Conservation (phyloP, 495 filamentous ascomycete species). For the Rusavskia elegans region DNA sequence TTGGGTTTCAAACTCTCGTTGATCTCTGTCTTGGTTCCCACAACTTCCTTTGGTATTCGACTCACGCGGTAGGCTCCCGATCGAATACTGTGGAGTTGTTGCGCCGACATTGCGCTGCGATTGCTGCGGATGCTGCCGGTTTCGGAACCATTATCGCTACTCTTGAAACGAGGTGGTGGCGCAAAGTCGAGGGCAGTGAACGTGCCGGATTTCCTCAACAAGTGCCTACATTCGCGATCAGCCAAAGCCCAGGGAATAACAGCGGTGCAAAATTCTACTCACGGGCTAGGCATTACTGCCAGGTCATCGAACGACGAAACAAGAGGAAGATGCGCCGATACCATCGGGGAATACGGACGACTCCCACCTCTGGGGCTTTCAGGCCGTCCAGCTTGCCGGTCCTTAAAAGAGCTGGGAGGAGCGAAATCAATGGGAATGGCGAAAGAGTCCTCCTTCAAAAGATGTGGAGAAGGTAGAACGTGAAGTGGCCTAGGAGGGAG, state of each 20-base stretch:
- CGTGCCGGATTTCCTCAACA: conserved; percentile 74
- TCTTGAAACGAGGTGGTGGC: conserved; percentile 75
- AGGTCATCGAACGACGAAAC: conserved; percentile 80
- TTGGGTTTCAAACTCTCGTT: conserved; percentile 53
- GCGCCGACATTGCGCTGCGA: conserved; percentile 57
- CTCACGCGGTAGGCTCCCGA: conserved; percentile 82
- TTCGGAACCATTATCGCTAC: conserved; percentile 56
- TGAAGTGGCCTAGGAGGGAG: conserved; percentile 60
- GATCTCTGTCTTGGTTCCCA: conserved; percentile 67
- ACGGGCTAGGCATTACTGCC: conserved; percentile 73
- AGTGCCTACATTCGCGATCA: conserved; percentile 40
- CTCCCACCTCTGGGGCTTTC: conserved; percentile 67
- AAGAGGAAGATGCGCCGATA: conserved; percentile 59
- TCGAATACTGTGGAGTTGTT: conserved; percentile 63
- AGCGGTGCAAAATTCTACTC: conserved; percentile 31
- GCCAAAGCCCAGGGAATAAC: conserved; percentile 3
- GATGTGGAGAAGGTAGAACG: conserved; percentile 70
- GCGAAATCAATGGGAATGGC: conserved; percentile 73
- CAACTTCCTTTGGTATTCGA: conserved; percentile 63
- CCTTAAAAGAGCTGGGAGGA: conserved; percentile 52
- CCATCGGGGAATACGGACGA: conserved; percentile 53
- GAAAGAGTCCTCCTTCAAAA: conserved; percentile 72
- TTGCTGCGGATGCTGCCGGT: conserved; percentile 82
- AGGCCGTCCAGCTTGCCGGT: conserved; percentile 55
- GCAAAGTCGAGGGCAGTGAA: conserved; percentile 90